These are phyloP conservation scores for Mycena leptocephala DNA, from an alignment of 768 basidiomycete species.

Conservation along the genomic window DNA sequence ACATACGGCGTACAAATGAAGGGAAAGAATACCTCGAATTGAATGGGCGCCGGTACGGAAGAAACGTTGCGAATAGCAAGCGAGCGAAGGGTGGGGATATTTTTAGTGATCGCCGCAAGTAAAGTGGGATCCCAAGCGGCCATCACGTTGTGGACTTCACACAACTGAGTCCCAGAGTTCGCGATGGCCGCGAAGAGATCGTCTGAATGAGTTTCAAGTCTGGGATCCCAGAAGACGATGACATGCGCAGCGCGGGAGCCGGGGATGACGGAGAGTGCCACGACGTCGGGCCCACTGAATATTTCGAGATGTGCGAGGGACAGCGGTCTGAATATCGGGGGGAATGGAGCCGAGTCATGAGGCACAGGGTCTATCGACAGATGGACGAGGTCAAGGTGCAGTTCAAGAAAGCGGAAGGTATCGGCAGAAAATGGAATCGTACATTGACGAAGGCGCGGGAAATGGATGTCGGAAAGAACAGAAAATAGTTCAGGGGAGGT, in stretches of 20 bases:
- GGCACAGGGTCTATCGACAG: not conserved
- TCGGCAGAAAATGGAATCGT: not conserved
- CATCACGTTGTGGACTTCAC: not conserved
- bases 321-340: not conserved
- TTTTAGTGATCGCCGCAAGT: not conserved
- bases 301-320: not conserved
- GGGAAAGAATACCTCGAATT: not conserved
- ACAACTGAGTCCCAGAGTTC: not conserved
- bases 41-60: not conserved
- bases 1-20: too few species aligned
- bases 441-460: not conserved
- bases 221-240: slow-evolving; percentile 2
- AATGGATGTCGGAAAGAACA: not conserved
- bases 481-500: not conserved
- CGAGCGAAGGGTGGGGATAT: not conserved
- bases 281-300: not conserved
- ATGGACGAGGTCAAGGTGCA: not conserved
- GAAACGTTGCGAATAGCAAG: not conserved
- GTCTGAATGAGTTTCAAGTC: not conserved
- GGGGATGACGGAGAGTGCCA: not conserved
- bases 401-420: not conserved
- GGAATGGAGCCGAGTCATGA: not conserved
- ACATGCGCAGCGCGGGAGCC: not conserved
- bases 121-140: not conserved
- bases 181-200: not conserved